Evolutionary conservation across 352 stramenopile species (phyloP).

Genomic region (Phytophthora capsici): DNA sequence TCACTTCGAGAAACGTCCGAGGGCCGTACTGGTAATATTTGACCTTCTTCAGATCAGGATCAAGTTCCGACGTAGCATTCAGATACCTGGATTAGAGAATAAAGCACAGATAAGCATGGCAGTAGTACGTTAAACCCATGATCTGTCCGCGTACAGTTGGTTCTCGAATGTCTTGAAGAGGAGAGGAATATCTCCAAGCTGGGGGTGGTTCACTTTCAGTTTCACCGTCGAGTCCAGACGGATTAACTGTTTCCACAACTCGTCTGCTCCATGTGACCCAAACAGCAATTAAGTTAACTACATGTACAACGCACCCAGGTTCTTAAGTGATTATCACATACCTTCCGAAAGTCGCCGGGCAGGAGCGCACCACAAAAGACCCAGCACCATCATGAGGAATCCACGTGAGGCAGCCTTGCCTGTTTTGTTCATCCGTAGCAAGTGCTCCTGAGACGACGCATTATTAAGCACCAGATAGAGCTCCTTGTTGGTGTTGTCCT

Average conservation of each 20-base stretch:
- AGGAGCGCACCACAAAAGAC: constrained; percentile 81
- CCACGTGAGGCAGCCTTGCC: constrained; percentile 62
- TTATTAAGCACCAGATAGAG: constrained; percentile 85
- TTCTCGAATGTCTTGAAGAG: constrained; percentile 83
- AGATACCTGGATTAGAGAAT: constrained; percentile 56
- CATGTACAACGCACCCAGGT: too few species aligned
- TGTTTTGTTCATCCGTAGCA: constrained; percentile 80
- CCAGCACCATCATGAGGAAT: constrained; percentile 84
- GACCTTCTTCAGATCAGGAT: constrained; percentile 80
- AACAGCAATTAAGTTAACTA: constrained; percentile 4
- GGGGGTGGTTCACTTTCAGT: constrained; percentile 61
- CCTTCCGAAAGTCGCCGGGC: constrained; percentile 74
- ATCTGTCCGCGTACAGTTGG: constrained; percentile 58
- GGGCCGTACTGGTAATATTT: constrained; percentile 77
- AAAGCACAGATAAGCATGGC: too few species aligned
- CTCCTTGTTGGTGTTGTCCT: constrained; percentile 70
- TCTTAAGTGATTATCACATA: constrained; percentile 19
- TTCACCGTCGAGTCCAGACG: constrained; percentile 69
- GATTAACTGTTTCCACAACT: constrained; percentile 82
- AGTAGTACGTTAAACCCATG: background rate
- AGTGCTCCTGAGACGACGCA: constrained; percentile 71
- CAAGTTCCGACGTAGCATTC: constrained; percentile 67
- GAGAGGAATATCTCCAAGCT: constrained; percentile 73
- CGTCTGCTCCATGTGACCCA: constrained; percentile 44
- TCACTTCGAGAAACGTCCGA: constrained; percentile 76